Evolutionary conservation across 2,329 filamentous ascomycete genomes (phyloP), one percentile per base, ranked within the genome.

Genomic region (Didymellaceae sp.): DNA sequence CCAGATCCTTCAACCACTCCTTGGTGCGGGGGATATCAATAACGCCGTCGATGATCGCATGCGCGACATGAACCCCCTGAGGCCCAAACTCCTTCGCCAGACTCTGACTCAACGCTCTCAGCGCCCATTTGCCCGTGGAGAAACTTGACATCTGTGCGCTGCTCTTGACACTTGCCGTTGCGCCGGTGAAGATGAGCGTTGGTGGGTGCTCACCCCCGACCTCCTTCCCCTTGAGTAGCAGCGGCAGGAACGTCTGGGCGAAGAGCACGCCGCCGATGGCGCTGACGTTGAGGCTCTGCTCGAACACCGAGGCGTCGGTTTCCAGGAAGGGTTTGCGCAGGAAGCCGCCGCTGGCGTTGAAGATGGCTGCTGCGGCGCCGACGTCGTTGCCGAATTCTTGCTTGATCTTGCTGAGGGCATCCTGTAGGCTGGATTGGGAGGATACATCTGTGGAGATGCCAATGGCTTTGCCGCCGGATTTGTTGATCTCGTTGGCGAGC

Each of bases 21-120:
- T 86, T 87, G 1, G 86, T 88, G 55, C 83, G 78, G 0, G 89
- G 88, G 45, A 89, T 91, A 70, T 95, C 88, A 70, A 96, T 96
- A 1, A 90, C 82, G 0, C 90, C 91, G 67, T 96, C 91, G 45
- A 95, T 86, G 53, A 96, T 85, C 5, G 87, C 85, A 74, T 95
- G 90, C 0, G 87, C 84, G 1, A 96, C 87, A 71, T 96, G 91
- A 1, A 96, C 82, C 2, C 91, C 91, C 70, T 89, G 80, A 0
- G 91, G 90, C 0, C 88, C 89, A 71, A 94, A 96, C 70, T 96
- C 91, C 48, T 88, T 82, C 0, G 91, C 89, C 20, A 96, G 78
- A 25, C 84, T 88, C 72, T 93, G 90, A 0, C 82, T 81, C 41
- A 95, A 74, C 0, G 87, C 90, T 24, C 91, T 81, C 61, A 88